A percentile compares a stretch with the other conserved stretches of the same genome.
These are phyloP conservation scores for Wallacemonas collosoma DNA, from an alignment of 208 protist species.

Conservation along the genomic window DNA sequence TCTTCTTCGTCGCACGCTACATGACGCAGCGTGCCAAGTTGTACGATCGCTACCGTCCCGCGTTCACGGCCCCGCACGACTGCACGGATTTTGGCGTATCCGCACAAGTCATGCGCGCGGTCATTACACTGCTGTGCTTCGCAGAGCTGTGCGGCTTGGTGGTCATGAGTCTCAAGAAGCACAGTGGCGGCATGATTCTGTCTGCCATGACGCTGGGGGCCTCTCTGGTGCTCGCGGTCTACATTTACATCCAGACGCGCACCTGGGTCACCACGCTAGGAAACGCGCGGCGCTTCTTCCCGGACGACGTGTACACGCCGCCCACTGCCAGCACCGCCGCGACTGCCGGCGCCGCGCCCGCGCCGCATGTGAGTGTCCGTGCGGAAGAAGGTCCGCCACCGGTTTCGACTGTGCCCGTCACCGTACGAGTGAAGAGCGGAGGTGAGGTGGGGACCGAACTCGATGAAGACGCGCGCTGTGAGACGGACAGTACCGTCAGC, in stretches of 20 bases:
- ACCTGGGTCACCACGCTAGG: slow-evolving; percentile 57
- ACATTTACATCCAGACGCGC: slow-evolving; percentile 50
- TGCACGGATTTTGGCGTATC: slow-evolving; percentile 73
- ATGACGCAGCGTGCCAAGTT: slow-evolving; percentile 65
- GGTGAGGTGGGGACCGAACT: not conserved
- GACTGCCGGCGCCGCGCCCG: too few species aligned
- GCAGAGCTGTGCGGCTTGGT: slow-evolving; percentile 61
- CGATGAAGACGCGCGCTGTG: slow-evolving; percentile 1
- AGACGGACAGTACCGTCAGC: slow-evolving; percentile 11
- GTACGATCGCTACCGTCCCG: slow-evolving; percentile 71
- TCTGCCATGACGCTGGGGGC: slow-evolving; percentile 51
- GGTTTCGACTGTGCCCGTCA: too few species aligned
- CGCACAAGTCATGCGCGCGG: slow-evolving; percentile 68
- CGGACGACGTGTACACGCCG: slow-evolving; percentile 7
- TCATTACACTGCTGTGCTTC: slow-evolving; percentile 67
- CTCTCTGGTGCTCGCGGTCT: slow-evolving; percentile 37
- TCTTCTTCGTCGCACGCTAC: slow-evolving; percentile 79
- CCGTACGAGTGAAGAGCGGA: not conserved
- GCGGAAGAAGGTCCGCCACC: too few species aligned
- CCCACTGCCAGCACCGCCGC: not conserved
- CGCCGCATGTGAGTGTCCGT: too few species aligned
- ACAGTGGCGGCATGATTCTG: slow-evolving; percentile 48
- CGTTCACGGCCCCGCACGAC: slow-evolving; percentile 47
- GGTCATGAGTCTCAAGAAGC: slow-evolving; percentile 63
- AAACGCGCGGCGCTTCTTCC: slow-evolving; percentile 38